Base-by-base conservation (phyloP, 2,329 filamentous ascomycete genomes). In the Penicillium sp. region DNA sequence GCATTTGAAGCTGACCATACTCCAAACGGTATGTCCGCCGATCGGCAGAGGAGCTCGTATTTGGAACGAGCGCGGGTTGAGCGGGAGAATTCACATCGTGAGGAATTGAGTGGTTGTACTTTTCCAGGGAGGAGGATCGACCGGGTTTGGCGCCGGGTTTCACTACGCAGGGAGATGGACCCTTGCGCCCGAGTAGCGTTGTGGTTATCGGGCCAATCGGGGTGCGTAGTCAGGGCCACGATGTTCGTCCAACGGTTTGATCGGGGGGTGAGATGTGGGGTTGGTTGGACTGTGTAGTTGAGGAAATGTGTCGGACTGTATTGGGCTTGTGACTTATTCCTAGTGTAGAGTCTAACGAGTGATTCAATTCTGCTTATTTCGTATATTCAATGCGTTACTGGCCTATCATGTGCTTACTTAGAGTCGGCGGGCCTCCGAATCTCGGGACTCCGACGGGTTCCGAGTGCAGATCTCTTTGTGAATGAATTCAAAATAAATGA, bases 151-250 rank as follows among this genome's bases (percentile, higher is more conserved):
- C 28, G 35, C 30, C 30, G 43, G 35, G 16, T 18, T 35, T 3
- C 2, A 20, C 8, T 10, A 36, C 20, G 38, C 5, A 28, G 20
- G 10, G 25, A 31, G 28, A 28, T 51, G 45, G 46, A 44, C 24
- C 51, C 44, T 51, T 41, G 44, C 20, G 3, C 33, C 6, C 7
- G 16, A 5, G 16, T 36, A 20, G 33, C 4, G 33, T 36, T 11
- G 33, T 24, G 31, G 20, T 43, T 51, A 56, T 61, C 58, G 36
- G 44, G 28, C 60, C 56, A 63, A 63, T 61, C 6, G 40, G 10
- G 14, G 11, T 20, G 5, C 8, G 9, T 14, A 18, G 2, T 44
- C 14, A 2, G 38, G 48, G 16, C 33, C 60, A 63, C 58, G 60
- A 51, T 58, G 54, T 47, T 24, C 25, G 30, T 47, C 20, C n/a